Conservation (phyloP, 768 basidiomycete species). For the Naganishia vishniacii region DNA sequence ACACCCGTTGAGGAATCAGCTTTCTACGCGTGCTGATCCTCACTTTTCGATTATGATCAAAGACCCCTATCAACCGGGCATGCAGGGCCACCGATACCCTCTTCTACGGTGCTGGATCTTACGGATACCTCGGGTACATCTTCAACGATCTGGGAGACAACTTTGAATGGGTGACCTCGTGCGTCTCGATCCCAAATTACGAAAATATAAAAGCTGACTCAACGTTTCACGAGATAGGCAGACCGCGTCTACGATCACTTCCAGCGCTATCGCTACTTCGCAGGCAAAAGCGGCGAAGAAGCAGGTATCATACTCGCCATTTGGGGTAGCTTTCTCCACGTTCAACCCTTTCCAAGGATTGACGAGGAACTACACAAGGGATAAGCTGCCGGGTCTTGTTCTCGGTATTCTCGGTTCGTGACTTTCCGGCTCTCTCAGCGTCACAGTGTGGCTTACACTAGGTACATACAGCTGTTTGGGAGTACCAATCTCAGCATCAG, state of each 20-base stretch:
- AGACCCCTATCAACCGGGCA: constrained; percentile 74
- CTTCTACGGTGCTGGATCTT: constrained; percentile 87
- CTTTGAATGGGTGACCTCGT: constrained; percentile 82
- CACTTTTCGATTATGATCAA: constrained; percentile 7
- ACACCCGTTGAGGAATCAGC: too few species aligned
- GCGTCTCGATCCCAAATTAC: constrained; percentile 45
- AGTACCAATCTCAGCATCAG: constrained; percentile 62
- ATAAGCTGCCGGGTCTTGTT: constrained; percentile 68
- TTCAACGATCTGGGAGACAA: constrained; percentile 77
- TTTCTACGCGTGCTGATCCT: too few species aligned
- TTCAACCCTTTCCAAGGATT: constrained; percentile 63
- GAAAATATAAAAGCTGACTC: too few species aligned
- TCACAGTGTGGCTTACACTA: neutral
- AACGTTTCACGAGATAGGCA: neutral
- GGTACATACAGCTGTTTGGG: constrained; percentile 65
- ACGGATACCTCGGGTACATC: constrained; percentile 85
- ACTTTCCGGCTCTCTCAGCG: neutral
- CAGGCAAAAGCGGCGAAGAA: constrained; percentile 49
- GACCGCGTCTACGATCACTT: neutral
- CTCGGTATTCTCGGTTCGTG: constrained; percentile 66
- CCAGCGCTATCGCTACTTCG: neutral
- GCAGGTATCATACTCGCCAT: constrained; percentile 61
- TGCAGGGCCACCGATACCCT: constrained; percentile 69
- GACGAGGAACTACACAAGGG: constrained; percentile 71
- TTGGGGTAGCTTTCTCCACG: constrained; percentile 33